phyloP scores from a whole-genome alignment of 2,329 filamentous ascomycete genomes.

The Pyrenophora graminea region DNA sequence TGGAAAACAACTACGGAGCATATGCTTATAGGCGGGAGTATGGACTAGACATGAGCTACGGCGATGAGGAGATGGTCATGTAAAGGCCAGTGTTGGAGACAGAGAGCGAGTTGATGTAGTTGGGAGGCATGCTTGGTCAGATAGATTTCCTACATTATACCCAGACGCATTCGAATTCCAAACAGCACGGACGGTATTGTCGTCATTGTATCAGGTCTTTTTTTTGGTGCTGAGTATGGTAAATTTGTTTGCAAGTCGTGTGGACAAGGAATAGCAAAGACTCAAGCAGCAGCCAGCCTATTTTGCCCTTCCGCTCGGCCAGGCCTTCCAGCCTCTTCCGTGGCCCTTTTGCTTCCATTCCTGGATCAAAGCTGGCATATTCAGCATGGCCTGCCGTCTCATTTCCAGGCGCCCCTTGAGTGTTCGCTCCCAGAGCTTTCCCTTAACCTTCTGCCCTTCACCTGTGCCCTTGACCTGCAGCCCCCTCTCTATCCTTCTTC shows the following conservation, averaged over 20 bases:
- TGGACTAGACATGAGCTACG: conserved; percentile 47
- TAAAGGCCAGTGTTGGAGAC: conserved; percentile 17
- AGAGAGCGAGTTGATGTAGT: background rate
- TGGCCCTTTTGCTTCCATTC: conserved; percentile 84
- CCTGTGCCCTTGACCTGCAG: conserved; percentile 89
- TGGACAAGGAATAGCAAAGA: background rate
- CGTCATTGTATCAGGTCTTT: background rate
- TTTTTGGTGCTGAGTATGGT: background rate
- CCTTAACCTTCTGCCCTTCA: conserved; percentile 91
- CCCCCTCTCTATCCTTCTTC: conserved; percentile 75
- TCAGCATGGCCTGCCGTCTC: conserved; percentile 88
- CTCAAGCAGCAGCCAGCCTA: conserved; percentile 6
- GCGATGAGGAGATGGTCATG: conserved; percentile 50
- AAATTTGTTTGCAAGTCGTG: background rate
- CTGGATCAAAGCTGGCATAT: conserved; percentile 90
- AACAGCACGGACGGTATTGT: background rate
- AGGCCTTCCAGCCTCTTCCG: conserved; percentile 75
- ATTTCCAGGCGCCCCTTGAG: conserved; percentile 82
- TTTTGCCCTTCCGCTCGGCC: conserved; percentile 57
- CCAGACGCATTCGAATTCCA: conserved; percentile 2
- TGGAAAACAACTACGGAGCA: conserved; percentile 72
- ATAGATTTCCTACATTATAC: conserved; percentile 5
- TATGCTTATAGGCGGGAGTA: conserved; percentile 59
- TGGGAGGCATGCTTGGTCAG: background rate
- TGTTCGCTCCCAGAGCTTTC: conserved; percentile 88